A percentile compares a stretch with the other conserved stretches of the same genome.
Evolutionary conservation across 768 basidiomycete species (phyloP).

Genomic region (Lepiota brunneoincarnata): DNA sequence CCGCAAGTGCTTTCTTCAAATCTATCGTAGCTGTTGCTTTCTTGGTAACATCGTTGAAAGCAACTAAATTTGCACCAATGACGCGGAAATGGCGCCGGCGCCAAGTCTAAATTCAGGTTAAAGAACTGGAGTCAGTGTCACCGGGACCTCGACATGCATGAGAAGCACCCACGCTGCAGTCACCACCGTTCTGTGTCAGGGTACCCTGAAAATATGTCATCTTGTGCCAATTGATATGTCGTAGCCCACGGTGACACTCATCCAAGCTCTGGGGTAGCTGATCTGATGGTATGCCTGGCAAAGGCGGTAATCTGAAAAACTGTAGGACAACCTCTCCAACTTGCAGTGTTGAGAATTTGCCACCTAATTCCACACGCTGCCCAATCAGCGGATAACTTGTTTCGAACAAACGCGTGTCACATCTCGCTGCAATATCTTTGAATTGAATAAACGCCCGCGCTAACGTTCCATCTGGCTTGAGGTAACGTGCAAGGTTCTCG

Average conservation of each 20-base stretch:
- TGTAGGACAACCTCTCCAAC: constrained; percentile 89
- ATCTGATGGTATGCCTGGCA: constrained; percentile 77
- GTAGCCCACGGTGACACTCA: constrained; percentile 84
- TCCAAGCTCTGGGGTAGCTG: constrained; percentile 90
- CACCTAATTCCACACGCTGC: constrained; percentile 57
- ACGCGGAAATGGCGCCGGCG: constrained; percentile 81
- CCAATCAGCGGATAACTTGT: constrained; percentile 80
- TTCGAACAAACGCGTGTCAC: constrained; percentile 84
- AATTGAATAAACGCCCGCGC: constrained; percentile 87
- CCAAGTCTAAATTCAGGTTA: constrained; percentile 54
- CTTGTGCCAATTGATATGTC: constrained; percentile 93
- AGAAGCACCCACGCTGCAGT: constrained; percentile 69
- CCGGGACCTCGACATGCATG: neutral
- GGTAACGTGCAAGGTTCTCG: constrained; percentile 79
- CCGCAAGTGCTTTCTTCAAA: constrained; percentile 73
- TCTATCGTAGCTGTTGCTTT: constrained; percentile 89
- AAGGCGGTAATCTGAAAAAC: constrained; percentile 83
- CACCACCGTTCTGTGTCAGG: constrained; percentile 91
- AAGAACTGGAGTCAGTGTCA: constrained; percentile 5
- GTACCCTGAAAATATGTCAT: constrained; percentile 91
- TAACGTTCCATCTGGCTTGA: constrained; percentile 84
- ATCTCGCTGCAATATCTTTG: constrained; percentile 79
- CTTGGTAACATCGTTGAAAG: constrained; percentile 93
- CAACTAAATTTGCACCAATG: constrained; percentile 82
- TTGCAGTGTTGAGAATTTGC: constrained; percentile 61